Evolutionary conservation across 805 yeast species (phyloP).

Genomic region (Zygoascus bituminiphila): DNA sequence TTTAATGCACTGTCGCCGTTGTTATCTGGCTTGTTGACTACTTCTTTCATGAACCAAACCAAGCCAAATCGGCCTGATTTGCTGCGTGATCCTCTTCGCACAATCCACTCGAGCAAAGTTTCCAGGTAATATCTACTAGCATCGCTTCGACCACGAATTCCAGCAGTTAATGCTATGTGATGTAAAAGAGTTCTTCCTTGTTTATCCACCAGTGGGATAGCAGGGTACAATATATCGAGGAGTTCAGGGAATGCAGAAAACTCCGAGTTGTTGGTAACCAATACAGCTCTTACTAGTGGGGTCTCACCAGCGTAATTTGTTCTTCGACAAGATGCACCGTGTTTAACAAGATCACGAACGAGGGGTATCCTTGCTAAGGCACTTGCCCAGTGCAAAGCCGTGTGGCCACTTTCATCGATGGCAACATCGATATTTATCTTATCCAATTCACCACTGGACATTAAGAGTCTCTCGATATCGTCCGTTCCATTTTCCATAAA

Average conservation of each 20-base stretch:
- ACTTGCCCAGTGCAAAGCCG: slow-evolving; percentile 94
- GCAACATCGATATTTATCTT: slow-evolving; percentile 67
- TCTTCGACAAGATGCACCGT: slow-evolving; percentile 59
- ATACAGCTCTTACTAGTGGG: slow-evolving; percentile 73
- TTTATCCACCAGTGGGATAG: slow-evolving; percentile 54
- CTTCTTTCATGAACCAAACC: slow-evolving; percentile 51
- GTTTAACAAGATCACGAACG: slow-evolving; percentile 57
- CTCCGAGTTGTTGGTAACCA: slow-evolving; percentile 77
- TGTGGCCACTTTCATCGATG: slow-evolving; percentile 88
- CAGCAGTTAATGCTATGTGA: slow-evolving; percentile 75
- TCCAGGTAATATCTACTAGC: slow-evolving; percentile 70
- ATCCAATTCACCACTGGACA: slow-evolving; percentile 12
- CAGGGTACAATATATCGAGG: slow-evolving; percentile 67
- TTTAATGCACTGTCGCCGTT: slow-evolving; percentile 95
- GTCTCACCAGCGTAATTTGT: slow-evolving; percentile 84
- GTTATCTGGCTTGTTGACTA: slow-evolving; percentile 81
- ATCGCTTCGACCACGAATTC: slow-evolving; percentile 61
- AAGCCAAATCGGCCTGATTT: slow-evolving; percentile 42
- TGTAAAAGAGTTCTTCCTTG: slow-evolving; percentile 77
- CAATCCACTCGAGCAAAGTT: slow-evolving; percentile 69
- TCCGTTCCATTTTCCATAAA: slow-evolving; percentile 38
- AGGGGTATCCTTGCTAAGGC: slow-evolving; percentile 72
- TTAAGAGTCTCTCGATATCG: slow-evolving; percentile 27
- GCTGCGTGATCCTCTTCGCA: slow-evolving; percentile 41
- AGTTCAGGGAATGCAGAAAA: slow-evolving; percentile 64